Base-by-base conservation (phyloP, 176 grass and related monocot genomes). In the Lolium rigidum region DNA sequence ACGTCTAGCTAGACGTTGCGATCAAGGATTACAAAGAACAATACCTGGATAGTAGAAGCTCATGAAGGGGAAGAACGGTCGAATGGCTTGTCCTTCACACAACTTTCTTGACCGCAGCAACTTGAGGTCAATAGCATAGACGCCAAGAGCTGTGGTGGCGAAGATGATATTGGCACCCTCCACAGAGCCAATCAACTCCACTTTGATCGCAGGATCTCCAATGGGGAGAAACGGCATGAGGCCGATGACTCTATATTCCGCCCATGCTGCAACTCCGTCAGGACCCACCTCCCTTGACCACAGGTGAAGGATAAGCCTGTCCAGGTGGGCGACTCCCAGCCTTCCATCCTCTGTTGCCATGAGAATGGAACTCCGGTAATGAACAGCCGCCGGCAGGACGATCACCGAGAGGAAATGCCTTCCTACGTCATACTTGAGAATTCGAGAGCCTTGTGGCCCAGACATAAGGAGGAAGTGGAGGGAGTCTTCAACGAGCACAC, bases 41-140 rank as follows among this genome's bases (percentile, higher is more conserved):
- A 31, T 31, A 65, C 62, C 62, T 55, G 56, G 64, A 46, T 69
- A 74, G 57, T 75, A 14, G 70, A 87, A 87, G 44, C 28, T 55
- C 28, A 55, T 44, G 78, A 55, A 65, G 31, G 69, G 85, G n/a
- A 87, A 39, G 70, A 56, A 2, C 8, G 0, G 0, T 35, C 11
- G 77, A 73, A 26, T 2, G 60, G 1, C 4, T 63, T 68, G 14
- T 0, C 4, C 15, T 2, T 52, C 25, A 24, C 14, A 7, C 2
- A 1, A 51, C 13, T 15, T 63, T 20, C 10, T 28, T 81, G 67
- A 74, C 55, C 56, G 2, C 77, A 6, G 10, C 21, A 60, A 56
- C 31, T 87, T 76, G 0, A 87, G 46, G 26, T 82, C 70, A 75
- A 87, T 21, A 11, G 78, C 18, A 9, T 44, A 82, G 31, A 76